Conservation (phyloP, 257 asterid species). For the Nyctanthes arbortristis region DNA sequence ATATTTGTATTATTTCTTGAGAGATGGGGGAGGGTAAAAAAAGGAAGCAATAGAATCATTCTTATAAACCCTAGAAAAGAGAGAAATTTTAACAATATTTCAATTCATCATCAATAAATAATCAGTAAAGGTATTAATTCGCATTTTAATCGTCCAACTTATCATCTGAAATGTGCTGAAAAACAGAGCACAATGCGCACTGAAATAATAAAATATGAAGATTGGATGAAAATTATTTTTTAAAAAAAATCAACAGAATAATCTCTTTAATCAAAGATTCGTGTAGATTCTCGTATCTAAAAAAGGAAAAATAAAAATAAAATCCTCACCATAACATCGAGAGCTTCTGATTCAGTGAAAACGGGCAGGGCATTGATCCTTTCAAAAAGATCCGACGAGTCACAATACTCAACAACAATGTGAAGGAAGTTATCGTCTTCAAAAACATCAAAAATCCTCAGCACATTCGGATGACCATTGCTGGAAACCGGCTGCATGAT, state of each 20-base stretch:
- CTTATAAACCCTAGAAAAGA: background rate
- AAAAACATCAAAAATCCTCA: slow-evolving; percentile 49
- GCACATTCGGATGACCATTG: slow-evolving; percentile 39
- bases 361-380: slow-evolving; percentile 38
- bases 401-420: slow-evolving; percentile 62
- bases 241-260: background rate
- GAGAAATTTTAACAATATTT: background rate
- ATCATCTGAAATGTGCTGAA: background rate
- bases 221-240: background rate
- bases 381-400: slow-evolving; percentile 49
- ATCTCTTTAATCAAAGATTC: background rate
- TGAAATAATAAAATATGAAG: background rate
- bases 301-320: background rate
- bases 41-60: background rate
- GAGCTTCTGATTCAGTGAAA: slow-evolving; percentile 61
- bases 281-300: background rate
- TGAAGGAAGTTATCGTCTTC: slow-evolving; percentile 65
- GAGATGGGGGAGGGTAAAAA: no score
- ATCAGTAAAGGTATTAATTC: background rate
- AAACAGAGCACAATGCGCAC: background rate
- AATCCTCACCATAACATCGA: slow-evolving; percentile 62
- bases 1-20: background rate
- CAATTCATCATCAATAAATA: background rate
- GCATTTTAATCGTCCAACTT: background rate
- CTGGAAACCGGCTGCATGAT: slow-evolving; percentile 44